Percentiles rank a stretch among this genome's conserved stretches.
phyloP scores from a whole-genome alignment of 148 eudicot species.

The Nepenthes gracilis region DNA sequence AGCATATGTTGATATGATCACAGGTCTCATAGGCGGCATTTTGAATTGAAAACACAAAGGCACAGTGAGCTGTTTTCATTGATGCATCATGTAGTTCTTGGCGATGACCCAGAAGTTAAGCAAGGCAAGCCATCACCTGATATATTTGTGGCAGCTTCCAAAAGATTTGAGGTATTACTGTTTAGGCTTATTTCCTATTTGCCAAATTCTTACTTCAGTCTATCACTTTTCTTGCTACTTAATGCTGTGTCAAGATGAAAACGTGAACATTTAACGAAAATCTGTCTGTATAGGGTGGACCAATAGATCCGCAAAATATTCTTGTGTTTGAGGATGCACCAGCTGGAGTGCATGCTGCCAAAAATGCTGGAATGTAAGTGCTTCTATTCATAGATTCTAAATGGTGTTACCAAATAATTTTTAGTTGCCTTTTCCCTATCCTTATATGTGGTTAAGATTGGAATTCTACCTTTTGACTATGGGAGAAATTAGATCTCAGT shows the following conservation, averaged over 20 bases:
- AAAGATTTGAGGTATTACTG: slow-evolving; percentile 73
- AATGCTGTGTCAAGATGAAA: background rate
- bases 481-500: no score
- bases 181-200: background rate
- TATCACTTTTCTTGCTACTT: background rate
- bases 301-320: slow-evolving; percentile 46
- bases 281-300: slow-evolving; percentile 57
- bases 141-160: slow-evolving; percentile 77
- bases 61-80: slow-evolving; percentile 70
- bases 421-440: background rate
- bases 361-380: slow-evolving; percentile 95
- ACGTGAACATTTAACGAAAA: background rate
- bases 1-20: background rate
- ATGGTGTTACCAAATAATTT: background rate
- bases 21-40: slow-evolving; percentile 75
- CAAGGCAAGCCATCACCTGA: slow-evolving; percentile 95
- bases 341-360: slow-evolving; percentile 78
- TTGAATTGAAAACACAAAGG: slow-evolving; percentile 72
- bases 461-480: no score
- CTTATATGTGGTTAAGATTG: no score
- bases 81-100: slow-evolving; percentile 92
- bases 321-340: slow-evolving; percentile 99
- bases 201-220: background rate
- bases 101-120: slow-evolving; percentile 98
- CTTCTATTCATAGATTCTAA: background rate